These are phyloP conservation scores for Cyamopsis tetragonoloba DNA, from an alignment of 306 rosid species.

Conservation along the genomic window DNA sequence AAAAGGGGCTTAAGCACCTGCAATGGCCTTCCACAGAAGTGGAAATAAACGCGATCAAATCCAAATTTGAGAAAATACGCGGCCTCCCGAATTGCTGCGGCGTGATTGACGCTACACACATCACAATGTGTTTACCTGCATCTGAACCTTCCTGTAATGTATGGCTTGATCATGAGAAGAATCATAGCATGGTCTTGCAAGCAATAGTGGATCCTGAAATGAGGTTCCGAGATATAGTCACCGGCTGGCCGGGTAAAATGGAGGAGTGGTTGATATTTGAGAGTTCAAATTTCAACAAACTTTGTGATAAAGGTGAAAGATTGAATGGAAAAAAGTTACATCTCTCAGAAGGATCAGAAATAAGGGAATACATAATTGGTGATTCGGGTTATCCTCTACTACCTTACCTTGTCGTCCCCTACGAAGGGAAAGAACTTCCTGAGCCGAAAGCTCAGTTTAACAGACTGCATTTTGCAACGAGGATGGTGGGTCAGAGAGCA, in stretches of 20 bases:
- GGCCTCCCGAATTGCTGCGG: conserved; percentile 95
- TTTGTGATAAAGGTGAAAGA: conserved; percentile 61
- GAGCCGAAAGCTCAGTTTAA: conserved; percentile 57
- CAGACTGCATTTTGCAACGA: conserved; percentile 53
- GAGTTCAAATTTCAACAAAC: conserved; percentile 60
- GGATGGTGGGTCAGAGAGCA: conserved; percentile 69
- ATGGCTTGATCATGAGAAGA: conserved; percentile 83
- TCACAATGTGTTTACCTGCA: conserved; percentile 69
- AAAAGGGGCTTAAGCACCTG: conserved; percentile 67
- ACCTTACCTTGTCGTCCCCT: conserved; percentile 79
- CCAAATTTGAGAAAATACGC: conserved; percentile 60
- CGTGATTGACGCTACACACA: conserved; percentile 65
- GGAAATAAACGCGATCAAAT: conserved; percentile 58
- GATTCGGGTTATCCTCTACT: conserved; percentile 77
- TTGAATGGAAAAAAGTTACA: conserved; percentile 54
- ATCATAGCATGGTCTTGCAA: conserved; percentile 90
- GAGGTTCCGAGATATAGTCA: conserved; percentile 78
- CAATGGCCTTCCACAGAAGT: conserved; percentile 73
- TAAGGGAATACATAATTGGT: conserved; percentile 74
- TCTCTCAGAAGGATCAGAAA: conserved; percentile 50
- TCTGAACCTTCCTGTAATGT: conserved; percentile 51
- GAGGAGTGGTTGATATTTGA: conserved; percentile 57
- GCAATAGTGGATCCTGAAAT: conserved; percentile 82
- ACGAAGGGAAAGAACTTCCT: conserved; percentile 62
- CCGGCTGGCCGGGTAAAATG: conserved; percentile 91